Base-by-base conservation (phyloP, 495 filamentous ascomycete species). In the Haplographium delicatum region DNA sequence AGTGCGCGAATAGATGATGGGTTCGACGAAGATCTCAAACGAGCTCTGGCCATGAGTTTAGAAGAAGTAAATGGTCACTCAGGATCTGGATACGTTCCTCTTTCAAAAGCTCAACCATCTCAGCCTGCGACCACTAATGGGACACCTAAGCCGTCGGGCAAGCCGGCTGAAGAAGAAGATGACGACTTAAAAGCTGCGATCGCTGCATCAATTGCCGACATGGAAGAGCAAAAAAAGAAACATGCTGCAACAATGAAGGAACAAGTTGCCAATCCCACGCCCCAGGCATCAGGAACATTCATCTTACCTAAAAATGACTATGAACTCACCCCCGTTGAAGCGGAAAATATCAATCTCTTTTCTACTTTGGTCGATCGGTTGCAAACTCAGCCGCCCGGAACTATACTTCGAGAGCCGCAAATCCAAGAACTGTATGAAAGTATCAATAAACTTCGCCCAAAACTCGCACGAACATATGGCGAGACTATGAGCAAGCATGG, bases 401-500 rank as follows among this genome's bases (percentile, higher is more conserved):
- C 93, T 1, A 96, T 98, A 42, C 67, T 98, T 23, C 75, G 93
- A 47, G 94, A 98, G 59, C 93, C 93, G 5, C 91, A 96, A 60
- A 98, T 98, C 34, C 93, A 98, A 63, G 93, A 98, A 67, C 72
- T 98, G 6, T 98, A 98, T 63, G 94, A 97, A 53, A 93, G 90
- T 62, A 96, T 98, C 58, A 91, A 94, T 10, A 70, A 87, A 3
- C 72, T 98, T 51, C 81, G 93, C 41, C 93, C 93, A 2, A 98
- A 98, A 67, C 72, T 98, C 45, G 94, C 94, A 13, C 80, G 93
- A 47, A 96, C 91, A 6, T 97, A 96, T 68, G 93, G 93, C 30
- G 93, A 98, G 69, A 97, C 93, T 1, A 97, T 97, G 93, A 97
- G 91, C 77, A 98, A 97, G 68, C 93, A 97, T 65, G 91, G 90